These are phyloP conservation scores for Sugiyamaella castrensis DNA, from an alignment of 1,139 yeast species.

Conservation along the genomic window DNA sequence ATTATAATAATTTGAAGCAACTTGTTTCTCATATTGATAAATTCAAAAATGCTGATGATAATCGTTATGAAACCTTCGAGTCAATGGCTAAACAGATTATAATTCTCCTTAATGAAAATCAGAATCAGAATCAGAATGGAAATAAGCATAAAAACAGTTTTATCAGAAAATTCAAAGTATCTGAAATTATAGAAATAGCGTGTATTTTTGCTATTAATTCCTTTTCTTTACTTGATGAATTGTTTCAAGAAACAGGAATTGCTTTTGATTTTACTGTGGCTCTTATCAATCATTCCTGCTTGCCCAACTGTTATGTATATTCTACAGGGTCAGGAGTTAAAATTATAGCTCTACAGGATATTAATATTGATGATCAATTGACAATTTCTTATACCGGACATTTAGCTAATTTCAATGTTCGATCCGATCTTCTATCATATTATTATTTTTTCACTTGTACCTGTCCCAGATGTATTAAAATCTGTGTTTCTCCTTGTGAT, in stretches of 20 bases:
- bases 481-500: conserved; percentile 4
- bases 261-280: conserved; percentile 15
- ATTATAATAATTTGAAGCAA: neutral
- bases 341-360: conserved; percentile 10
- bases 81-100: neutral
- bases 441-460: conserved; percentile 16
- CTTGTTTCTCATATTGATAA: conserved; percentile 10
- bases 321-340: conserved; percentile 3
- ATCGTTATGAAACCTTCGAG: conserved; percentile 9
- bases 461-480: conserved; percentile 8
- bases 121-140: neutral
- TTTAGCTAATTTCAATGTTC: conserved; percentile 1
- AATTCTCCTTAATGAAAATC: neutral
- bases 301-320: conserved; percentile 12
- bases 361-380: conserved; percentile 9
- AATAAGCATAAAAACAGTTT: neutral
- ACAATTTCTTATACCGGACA: conserved; percentile 13
- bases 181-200: conserved; percentile 6
- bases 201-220: conserved; percentile 17
- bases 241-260: conserved; percentile 10
- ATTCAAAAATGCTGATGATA: conserved; percentile 4
- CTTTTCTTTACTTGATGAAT: conserved; percentile 13
- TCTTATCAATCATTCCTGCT: conserved; percentile 17
- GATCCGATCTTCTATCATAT: conserved; percentile 9
- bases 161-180: neutral